Conservation (phyloP, 1,284 basidiomycete genomes). For the Lentinula novae-zelandiae region DNA sequence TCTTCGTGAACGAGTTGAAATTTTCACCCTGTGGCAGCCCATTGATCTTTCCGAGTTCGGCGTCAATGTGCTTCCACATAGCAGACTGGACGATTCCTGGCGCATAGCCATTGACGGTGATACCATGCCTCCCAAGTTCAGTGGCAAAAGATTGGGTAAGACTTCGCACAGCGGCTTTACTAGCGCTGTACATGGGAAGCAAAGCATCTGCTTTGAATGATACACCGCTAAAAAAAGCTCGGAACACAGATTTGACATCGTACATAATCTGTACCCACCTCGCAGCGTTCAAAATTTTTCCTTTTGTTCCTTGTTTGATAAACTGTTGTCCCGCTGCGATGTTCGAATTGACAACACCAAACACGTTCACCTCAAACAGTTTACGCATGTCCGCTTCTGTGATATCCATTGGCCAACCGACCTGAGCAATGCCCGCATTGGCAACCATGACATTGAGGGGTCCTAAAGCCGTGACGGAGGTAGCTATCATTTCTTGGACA, state of each 20-base stretch:
- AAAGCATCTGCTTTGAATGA: slow-evolving; percentile 7
- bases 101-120: slow-evolving; percentile 16
- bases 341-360: slow-evolving; percentile 13
- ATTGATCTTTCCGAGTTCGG: slow-evolving; percentile 6
- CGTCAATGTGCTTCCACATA: slow-evolving; percentile 15
- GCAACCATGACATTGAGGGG: slow-evolving; percentile 16
- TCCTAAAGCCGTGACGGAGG: slow-evolving; percentile 13
- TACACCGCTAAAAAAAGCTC: slow-evolving; percentile 6
- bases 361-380: slow-evolving; percentile 13
- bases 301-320: slow-evolving; percentile 15
- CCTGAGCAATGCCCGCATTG: slow-evolving; percentile 14
- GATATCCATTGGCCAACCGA: slow-evolving; percentile 9
- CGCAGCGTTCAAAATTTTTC: slow-evolving; percentile 15
- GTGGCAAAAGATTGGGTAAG: slow-evolving; percentile 14
- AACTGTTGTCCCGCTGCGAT: slow-evolving; percentile 15
- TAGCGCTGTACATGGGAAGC: slow-evolving; percentile 11
- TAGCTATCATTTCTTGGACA: slow-evolving; percentile 11
- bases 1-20: slow-evolving; percentile 2
- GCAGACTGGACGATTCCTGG: slow-evolving; percentile 13
- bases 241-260: slow-evolving; percentile 1
- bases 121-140: slow-evolving; percentile 10
- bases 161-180: slow-evolving; percentile 15
- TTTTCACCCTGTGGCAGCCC: slow-evolving; percentile 11
- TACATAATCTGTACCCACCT: slow-evolving; percentile 7
- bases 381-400: slow-evolving; percentile 8